These are phyloP conservation scores for Xerocomus nothofagi DNA, from an alignment of 1,284 basidiomycete species.

Conservation along the genomic window DNA sequence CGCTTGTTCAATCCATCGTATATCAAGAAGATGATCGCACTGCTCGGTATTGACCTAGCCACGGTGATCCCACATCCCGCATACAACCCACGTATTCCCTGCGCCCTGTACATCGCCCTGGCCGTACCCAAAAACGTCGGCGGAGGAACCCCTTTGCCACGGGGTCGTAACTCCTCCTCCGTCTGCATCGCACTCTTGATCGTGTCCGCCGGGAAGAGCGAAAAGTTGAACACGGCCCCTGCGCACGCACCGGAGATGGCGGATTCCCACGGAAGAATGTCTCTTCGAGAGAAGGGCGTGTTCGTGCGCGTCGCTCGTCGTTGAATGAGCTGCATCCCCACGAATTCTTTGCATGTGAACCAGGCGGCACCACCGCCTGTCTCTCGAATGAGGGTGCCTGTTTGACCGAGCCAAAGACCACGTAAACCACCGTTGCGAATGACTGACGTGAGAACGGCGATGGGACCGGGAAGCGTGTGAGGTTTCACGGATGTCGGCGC, in stretches of 20 bases:
- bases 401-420: slow-evolving; percentile 95
- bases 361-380: slow-evolving; percentile 90
- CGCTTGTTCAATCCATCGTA: slow-evolving; percentile 74
- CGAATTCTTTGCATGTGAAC: slow-evolving; percentile 88
- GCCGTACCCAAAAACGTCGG: slow-evolving; percentile 73
- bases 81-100: slow-evolving; percentile 87
- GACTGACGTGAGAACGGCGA: slow-evolving; percentile 66
- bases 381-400: slow-evolving; percentile 92
- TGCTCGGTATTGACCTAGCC: slow-evolving; percentile 83
- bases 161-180: slow-evolving; percentile 79
- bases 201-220: slow-evolving; percentile 90
- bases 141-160: slow-evolving; percentile 34
- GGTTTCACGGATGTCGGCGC: slow-evolving; percentile 1
- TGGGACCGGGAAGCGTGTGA: slow-evolving; percentile 56
- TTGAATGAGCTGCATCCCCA: slow-evolving; percentile 59
- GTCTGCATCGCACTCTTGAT: slow-evolving; percentile 97
- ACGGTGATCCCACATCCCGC: slow-evolving; percentile 96
- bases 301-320: slow-evolving; percentile 36
- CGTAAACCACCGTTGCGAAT: slow-evolving; percentile 70
- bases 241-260: slow-evolving; percentile 85
- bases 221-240: slow-evolving; percentile 84
- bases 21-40: slow-evolving; percentile 89
- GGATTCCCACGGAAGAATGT: slow-evolving; percentile 77
- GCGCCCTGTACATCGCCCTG: slow-evolving; percentile 69
- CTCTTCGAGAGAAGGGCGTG: slow-evolving; percentile 28